Evolutionary conservation across 2,329 filamentous ascomycete species (phyloP), one percentile per base, ranked within the genome.

Genomic region (Trichoderma harzianum): DNA sequence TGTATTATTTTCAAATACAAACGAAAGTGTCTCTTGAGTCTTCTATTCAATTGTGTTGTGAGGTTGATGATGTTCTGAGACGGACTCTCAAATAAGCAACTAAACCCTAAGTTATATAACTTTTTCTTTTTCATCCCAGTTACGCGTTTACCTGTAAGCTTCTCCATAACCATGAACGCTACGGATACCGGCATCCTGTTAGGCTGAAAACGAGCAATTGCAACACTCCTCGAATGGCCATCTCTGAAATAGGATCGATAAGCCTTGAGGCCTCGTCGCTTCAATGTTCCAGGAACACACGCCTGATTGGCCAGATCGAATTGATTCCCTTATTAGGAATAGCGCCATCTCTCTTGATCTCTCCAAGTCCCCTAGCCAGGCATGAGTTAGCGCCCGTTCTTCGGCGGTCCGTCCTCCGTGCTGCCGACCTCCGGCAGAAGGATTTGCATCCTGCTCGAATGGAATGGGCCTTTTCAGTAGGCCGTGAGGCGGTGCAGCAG

Each of bases 401-500:
- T 32, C 57, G 67, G 57, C 16, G 43, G 30, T 71, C 51, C 21
- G 36, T 26, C 55, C n/a, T 36, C 63, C 55, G 69, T 43, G 18
- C 36, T 57, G 12, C 55, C 55, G 64, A 34, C 2, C 28, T 12
- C n/a, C 47, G 30, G 47, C 28, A 39, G 12, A n/a, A 34, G 34
- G 53, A 32, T 30, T 30, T 57, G 36, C 30, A 36, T 39, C 47
- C 34, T 70, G 43, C 58, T 64, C 60, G 68, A 64, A 70, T 64
- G 32, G 53, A 21, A 58, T 64, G 7, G 60, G 28, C 60, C 7
- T 24, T 53, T 51, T 55, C 10, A 43, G 67, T 53, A 53, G 47
- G 47, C 47, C 11, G 10, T 21, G 70, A 51, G 70, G 70, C 70
- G 64, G 70, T 69, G 70, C 64, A 72, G 26, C 34, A 11, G 11